A percentile compares a stretch with the other conserved stretches of the same genome.
Evolutionary conservation across 2,329 filamentous ascomycete genomes (phyloP).

Genomic region (Pseudogymnoascus sp.): DNA sequence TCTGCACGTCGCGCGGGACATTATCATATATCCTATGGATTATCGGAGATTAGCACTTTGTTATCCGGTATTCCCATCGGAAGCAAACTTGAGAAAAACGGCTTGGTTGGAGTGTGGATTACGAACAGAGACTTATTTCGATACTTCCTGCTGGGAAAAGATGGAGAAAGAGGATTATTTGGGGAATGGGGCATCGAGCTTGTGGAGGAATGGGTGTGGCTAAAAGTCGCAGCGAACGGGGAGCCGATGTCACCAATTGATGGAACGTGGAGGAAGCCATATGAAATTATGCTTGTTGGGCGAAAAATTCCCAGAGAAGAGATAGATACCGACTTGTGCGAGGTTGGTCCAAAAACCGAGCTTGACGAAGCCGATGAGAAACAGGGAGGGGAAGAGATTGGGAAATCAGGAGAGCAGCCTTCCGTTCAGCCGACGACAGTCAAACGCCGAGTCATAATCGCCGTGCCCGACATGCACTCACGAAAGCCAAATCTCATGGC

Average conservation of each 20-base stretch:
- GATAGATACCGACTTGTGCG: background rate
- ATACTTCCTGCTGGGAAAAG: constrained; percentile 41
- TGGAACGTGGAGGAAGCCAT: constrained; percentile 63
- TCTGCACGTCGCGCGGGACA: constrained; percentile 56
- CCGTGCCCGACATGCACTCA: constrained; percentile 69
- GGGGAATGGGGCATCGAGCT: constrained; percentile 57
- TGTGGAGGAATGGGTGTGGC: constrained; percentile 68
- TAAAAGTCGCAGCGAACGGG: constrained; percentile 61
- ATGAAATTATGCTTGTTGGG: constrained; percentile 63
- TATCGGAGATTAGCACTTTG: constrained; percentile 39
- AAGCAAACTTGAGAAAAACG: constrained; percentile 42
- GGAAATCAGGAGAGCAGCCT: constrained; percentile 25
- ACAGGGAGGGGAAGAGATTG: background rate
- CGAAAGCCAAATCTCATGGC: constrained; percentile 64
- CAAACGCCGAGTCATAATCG: constrained; percentile 52
- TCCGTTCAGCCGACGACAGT: constrained; percentile 19
- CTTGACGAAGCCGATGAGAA: background rate
- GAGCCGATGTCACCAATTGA: constrained; percentile 56
- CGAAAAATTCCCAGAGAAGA: constrained; percentile 21
- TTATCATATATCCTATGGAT: constrained; percentile 40
- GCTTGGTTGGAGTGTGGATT: constrained; percentile 65
- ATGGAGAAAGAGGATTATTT: constrained; percentile 50
- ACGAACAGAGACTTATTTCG: constrained; percentile 59
- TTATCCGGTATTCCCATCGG: constrained; percentile 50
- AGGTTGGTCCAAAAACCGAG: background rate